Evolutionary conservation across 176 grass and related monocot species (phyloP).

Genomic region (Metroxylon sagu): DNA sequence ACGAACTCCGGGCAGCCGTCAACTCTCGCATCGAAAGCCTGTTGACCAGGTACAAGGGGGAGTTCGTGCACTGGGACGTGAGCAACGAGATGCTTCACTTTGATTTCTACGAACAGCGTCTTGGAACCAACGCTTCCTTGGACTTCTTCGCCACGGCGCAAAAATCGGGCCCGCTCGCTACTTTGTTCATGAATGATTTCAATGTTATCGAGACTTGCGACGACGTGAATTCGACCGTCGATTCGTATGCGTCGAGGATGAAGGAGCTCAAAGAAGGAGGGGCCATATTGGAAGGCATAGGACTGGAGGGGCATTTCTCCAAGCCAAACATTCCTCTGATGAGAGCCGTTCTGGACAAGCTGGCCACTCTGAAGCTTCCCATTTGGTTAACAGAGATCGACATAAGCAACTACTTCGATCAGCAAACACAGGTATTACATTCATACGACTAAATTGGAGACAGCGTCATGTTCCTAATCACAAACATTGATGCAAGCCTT

Average conservation of each 20-base stretch:
- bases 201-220: constrained; percentile 95
- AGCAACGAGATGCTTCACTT: constrained; percentile 99
- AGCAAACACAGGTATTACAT: constrained; percentile 44
- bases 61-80: constrained; percentile 97
- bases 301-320: constrained; percentile 83
- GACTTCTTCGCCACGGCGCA: constrained; percentile 93
- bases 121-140: constrained; percentile 59
- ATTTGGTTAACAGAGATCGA: constrained; percentile 99
- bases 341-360: constrained; percentile 81
- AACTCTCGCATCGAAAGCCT: too few relatives aligned
- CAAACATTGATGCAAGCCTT: too few relatives aligned
- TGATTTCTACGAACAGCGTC: constrained; percentile 86
- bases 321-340: constrained; percentile 86
- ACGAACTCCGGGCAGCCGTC: not conserved
- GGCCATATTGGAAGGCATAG: constrained; percentile 70
- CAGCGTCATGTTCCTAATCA: too few relatives aligned
- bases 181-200: constrained; percentile 98
- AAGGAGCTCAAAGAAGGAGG: constrained; percentile 54
- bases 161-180: constrained; percentile 77
- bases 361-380: constrained; percentile 68
- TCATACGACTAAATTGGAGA: too few relatives aligned
- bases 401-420: constrained; percentile 61
- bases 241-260: constrained; percentile 57
- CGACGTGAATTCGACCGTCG: constrained; percentile 66
- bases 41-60: constrained; percentile 60